Evolutionary conservation across 257 asterid genomes (phyloP), one percentile per base, ranked within the genome.

Genomic region (Lycium ferocissimum): DNA sequence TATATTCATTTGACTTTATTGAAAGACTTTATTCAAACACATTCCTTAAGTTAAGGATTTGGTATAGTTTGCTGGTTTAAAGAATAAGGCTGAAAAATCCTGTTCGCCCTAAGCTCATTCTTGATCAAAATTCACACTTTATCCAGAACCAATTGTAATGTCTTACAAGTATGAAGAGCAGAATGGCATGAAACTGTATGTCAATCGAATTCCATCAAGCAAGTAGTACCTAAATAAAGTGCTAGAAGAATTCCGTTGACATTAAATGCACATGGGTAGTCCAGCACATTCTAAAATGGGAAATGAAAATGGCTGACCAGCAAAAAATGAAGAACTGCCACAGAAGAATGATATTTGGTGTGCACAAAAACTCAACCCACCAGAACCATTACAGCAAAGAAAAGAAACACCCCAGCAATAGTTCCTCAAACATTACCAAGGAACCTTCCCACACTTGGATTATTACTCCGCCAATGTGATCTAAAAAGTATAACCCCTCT

Each of bases 321-420:
- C 43, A 13, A 75, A 75, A 20, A 75, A 11, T 20, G 20, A 75
- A 75, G 62, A 75, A 49, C 7, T n/a, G 45, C 45, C 61, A 62
- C 14, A 22, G 14, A 62, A 22, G 67, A 22, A 22, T 62, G 70
- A 20, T 20, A 61, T 7, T 61, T 62, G 4, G 7, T 22, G 20
- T 22, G 20, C 81, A 8, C 38, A 72, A 45, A 45, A 73, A 47
- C 59, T 20, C 59, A 73, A 53, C 40, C 81, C 81, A 73, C 45
- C 61, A 75, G 13, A 75, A 75, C 58, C 81, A 6, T 75, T 73
- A 26, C 33, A 26, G 33, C 33, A 1, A 12, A 49, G 40, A 22
- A 75, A 75, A 75, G 59, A 49, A 11, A 22, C 40, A 49, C 62
- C 81, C 81, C 7, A 22, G 10, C 15, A 49, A 61, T 53, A 47